These are phyloP conservation scores for Ogataea chonburiensis DNA, from an alignment of 805 yeast species.

Conservation along the genomic window DNA sequence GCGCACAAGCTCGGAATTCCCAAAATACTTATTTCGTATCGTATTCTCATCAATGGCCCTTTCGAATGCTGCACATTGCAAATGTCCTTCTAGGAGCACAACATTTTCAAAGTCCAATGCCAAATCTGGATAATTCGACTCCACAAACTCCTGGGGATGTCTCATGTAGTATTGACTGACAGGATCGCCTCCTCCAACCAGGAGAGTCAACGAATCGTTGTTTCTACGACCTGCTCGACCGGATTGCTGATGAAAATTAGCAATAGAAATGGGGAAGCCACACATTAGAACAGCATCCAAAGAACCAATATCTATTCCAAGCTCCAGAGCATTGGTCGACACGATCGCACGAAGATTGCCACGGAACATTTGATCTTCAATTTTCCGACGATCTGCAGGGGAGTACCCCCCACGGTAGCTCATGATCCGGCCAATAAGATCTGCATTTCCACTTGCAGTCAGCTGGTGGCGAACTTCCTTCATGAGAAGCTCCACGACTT, in stretches of 20 bases:
- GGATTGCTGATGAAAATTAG: constrained; percentile 91
- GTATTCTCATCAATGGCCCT: constrained; percentile 50
- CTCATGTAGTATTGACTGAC: constrained; percentile 81
- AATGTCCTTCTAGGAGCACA: constrained; percentile 71
- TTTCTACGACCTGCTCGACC: constrained; percentile 95
- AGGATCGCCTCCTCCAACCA: constrained; percentile 80
- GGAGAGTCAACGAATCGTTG: constrained; percentile 79
- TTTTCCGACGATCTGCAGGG: constrained; percentile 77
- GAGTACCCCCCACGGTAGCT: constrained; percentile 95
- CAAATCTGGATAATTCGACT: constrained; percentile 54
- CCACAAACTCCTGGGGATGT: constrained; percentile 59
- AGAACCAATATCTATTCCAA: constrained; percentile 93
- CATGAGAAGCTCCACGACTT: constrained; percentile 84
- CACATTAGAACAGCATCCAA: constrained; percentile 89
- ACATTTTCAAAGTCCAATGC: constrained; percentile 60
- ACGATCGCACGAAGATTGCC: constrained; percentile 84
- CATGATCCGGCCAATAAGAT: constrained; percentile 67
- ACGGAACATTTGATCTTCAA: constrained; percentile 86
- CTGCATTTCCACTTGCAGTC: constrained; percentile 42
- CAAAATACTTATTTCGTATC: constrained; percentile 59
- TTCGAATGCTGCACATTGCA: constrained; percentile 95
- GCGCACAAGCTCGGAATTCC: constrained; percentile 30
- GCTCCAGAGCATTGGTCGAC: constrained; percentile 92
- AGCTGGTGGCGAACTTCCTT: constrained; percentile 69
- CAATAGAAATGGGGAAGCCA: constrained; percentile 87